Percentiles rank a stretch among this genome's conserved stretches.
phyloP scores from a whole-genome alignment of 768 basidiomycete genomes.

The Amanita thiersii region DNA sequence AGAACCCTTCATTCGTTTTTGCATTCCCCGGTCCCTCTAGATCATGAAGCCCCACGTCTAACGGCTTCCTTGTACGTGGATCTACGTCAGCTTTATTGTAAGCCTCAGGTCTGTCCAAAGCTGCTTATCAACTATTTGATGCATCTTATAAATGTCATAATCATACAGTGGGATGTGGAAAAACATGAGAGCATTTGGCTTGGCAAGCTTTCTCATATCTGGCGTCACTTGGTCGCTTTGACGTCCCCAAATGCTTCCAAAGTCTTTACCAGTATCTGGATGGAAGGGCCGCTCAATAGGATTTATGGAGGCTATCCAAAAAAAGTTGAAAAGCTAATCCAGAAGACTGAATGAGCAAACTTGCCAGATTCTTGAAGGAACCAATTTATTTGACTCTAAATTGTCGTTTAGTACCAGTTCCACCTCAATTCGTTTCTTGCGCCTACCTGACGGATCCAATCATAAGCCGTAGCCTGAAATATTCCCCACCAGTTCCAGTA shows the following conservation, averaged over 20 bases:
- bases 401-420: not conserved
- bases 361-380: slow-evolving; percentile 73
- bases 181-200: slow-evolving; percentile 95
- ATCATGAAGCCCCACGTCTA: slow-evolving; percentile 64
- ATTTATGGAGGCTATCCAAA: slow-evolving; percentile 51
- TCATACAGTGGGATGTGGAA: slow-evolving; percentile 93
- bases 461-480: slow-evolving; percentile 68
- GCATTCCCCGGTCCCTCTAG: slow-evolving; percentile 54
- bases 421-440: not conserved
- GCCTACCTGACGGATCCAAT: slow-evolving; percentile 70
- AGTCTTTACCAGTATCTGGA: slow-evolving; percentile 67
- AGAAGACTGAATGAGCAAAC: no score
- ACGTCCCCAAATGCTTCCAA: slow-evolving; percentile 58
- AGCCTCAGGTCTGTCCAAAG: slow-evolving; percentile 58
- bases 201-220: slow-evolving; percentile 52
- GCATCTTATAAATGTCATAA: not conserved
- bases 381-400: slow-evolving; percentile 80
- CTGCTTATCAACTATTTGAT: slow-evolving; percentile 2
- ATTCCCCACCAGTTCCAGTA: slow-evolving; percentile 54
- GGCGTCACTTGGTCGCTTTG: slow-evolving; percentile 56
- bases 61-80: slow-evolving; percentile 42
- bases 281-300: slow-evolving; percentile 78
- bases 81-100: slow-evolving; percentile 65
- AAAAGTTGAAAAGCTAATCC: no score
- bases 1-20: slow-evolving; percentile 74